phyloP scores from a whole-genome alignment of 495 filamentous ascomycete species.

The Trichoderma parareesei region DNA sequence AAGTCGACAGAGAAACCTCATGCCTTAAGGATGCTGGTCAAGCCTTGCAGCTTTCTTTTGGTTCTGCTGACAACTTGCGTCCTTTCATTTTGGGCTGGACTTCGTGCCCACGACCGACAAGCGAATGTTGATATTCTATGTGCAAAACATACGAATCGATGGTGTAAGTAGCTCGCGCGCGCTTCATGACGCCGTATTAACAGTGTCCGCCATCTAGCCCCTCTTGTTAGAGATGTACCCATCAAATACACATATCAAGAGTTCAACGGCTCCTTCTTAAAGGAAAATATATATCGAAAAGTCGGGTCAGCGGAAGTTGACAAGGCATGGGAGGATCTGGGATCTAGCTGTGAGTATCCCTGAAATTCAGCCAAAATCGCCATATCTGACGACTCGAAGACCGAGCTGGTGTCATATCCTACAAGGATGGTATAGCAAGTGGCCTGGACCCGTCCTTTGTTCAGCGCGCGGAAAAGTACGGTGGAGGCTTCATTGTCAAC shows the following conservation, averaged over 20 bases:
- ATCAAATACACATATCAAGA: slow-evolving; percentile 15
- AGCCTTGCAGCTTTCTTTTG: neutral
- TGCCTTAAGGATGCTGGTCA: neutral
- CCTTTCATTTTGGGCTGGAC: neutral
- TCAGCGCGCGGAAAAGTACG: slow-evolving; percentile 42
- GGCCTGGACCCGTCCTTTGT: slow-evolving; percentile 42
- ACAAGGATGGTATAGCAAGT: slow-evolving; percentile 15
- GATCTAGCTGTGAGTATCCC: slow-evolving; percentile 31
- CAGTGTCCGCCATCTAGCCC: neutral
- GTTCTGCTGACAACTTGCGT: neutral
- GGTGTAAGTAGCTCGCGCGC: slow-evolving; percentile 6
- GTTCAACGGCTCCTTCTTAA: slow-evolving; percentile 46
- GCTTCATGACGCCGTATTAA: neutral
- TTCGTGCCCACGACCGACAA: neutral
- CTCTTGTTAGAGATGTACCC: slow-evolving; percentile 11
- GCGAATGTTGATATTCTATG: slow-evolving; percentile 5
- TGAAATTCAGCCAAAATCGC: neutral
- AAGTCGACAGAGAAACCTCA: neutral
- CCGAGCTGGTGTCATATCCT: slow-evolving; percentile 15
- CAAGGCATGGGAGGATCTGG: slow-evolving; percentile 48
- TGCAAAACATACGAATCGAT: slow-evolving; percentile 12
- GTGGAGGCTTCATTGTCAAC: slow-evolving; percentile 47
- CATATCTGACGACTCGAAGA: slow-evolving; percentile 4
- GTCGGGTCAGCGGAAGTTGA: slow-evolving; percentile 46
- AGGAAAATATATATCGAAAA: slow-evolving; percentile 45